phyloP scores from a whole-genome alignment of 495 filamentous ascomycete species.

The Penicillium fimorum region DNA sequence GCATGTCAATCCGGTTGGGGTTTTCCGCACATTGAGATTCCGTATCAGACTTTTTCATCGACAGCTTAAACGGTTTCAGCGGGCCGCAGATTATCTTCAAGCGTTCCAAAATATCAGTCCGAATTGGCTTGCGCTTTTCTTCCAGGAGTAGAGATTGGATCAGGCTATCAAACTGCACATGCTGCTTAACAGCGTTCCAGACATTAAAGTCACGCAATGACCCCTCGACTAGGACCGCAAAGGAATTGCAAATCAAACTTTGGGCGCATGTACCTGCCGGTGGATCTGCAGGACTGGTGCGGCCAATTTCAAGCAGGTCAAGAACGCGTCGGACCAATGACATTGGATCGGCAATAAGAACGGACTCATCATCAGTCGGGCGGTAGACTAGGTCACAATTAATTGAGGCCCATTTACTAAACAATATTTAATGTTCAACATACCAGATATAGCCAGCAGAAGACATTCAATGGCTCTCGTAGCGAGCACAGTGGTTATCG shows the following conservation, averaged over 20 bases:
- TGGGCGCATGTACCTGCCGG: constrained; percentile 19
- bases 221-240: constrained; percentile 63
- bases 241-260: constrained; percentile 51
- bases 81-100: constrained; percentile 35
- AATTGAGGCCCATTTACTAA: neutral
- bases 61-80: constrained; percentile 29
- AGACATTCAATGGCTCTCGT: constrained; percentile 40
- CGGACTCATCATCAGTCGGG: constrained; percentile 8
- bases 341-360: constrained; percentile 21
- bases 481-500: constrained; percentile 31
- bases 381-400: constrained; percentile 18
- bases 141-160: constrained; percentile 37
- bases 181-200: constrained; percentile 57
- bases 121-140: constrained; percentile 32
- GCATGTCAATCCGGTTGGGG: constrained; percentile 38
- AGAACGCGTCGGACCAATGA: constrained; percentile 32
- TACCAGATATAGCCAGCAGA: constrained; percentile 26
- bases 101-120: constrained; percentile 38
- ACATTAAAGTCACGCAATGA: constrained; percentile 58
- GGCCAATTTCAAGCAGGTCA: constrained; percentile 32
- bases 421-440: neutral
- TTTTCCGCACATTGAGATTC: constrained; percentile 21
- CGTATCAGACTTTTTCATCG: constrained; percentile 12
- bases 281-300: constrained; percentile 8
- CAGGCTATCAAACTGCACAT: constrained; percentile 42